Evolutionary conservation across 202 grass and related monocot genomes (phyloP).

Genomic region (Digitaria exilis): DNA sequence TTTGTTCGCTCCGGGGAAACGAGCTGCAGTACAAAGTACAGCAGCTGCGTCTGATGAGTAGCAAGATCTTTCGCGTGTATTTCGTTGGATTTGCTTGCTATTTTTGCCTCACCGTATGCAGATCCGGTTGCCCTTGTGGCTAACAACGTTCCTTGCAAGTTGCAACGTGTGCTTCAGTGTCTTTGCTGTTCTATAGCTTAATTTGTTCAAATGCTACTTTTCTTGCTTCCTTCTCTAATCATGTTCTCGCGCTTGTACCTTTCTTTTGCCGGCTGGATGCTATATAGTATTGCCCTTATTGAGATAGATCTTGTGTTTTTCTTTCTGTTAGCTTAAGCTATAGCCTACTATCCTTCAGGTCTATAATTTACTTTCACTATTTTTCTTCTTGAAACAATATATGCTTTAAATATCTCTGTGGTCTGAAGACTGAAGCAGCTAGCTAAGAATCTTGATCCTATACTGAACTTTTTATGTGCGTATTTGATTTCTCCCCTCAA

Average conservation of each 20-base stretch:
- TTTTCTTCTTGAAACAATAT: background rate
- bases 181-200: too few relatives aligned
- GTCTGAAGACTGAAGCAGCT: background rate
- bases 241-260: background rate
- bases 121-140: slow-evolving; percentile 12
- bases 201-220: background rate
- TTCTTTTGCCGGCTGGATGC: background rate
- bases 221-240: background rate
- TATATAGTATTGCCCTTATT: background rate
- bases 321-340: background rate
- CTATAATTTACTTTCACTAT: background rate
- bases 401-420: background rate
- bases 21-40: background rate
- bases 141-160: background rate
- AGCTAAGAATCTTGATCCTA: background rate
- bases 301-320: background rate
- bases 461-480: background rate
- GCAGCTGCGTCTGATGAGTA: background rate
- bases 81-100: slow-evolving; percentile 37
- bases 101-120: slow-evolving; percentile 10
- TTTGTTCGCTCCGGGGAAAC: background rate
- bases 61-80: slow-evolving; percentile 20
- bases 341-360: slow-evolving; percentile 31
- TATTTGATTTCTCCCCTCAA: background rate
- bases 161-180: too few relatives aligned